These are phyloP conservation scores for Cytospora piceicola DNA, from an alignment of 2,329 filamentous ascomycete genomes.

Conservation along the genomic window DNA sequence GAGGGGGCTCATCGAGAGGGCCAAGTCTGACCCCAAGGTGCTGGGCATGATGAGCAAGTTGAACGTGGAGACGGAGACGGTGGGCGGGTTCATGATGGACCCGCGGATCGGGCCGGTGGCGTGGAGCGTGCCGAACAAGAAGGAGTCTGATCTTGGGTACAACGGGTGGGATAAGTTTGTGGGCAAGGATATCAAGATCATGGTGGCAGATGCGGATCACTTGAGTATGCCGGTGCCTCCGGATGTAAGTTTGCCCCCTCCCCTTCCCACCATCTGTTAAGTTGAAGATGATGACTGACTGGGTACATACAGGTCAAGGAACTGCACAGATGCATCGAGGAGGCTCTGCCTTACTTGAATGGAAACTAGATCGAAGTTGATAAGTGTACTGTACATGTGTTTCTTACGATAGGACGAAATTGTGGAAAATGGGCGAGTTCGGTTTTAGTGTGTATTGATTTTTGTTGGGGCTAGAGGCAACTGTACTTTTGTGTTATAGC, in stretches of 20 bases:
- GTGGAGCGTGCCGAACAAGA: conserved; percentile 26
- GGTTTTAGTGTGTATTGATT: background rate
- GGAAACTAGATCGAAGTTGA: conserved; percentile 1
- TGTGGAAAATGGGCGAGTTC: background rate
- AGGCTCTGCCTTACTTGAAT: conserved; percentile 23
- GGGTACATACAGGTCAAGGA: conserved; percentile 9
- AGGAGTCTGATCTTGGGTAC: conserved; percentile 22
- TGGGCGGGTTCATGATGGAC: conserved; percentile 29
- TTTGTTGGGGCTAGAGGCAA: background rate
- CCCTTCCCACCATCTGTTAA: too few species aligned
- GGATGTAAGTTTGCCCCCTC: conserved; percentile 9
- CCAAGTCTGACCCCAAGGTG: conserved; percentile 25
- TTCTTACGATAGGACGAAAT: background rate
- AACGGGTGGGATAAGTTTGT: conserved; percentile 28
- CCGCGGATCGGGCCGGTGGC: conserved; percentile 23
- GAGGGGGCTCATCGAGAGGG: conserved; percentile 22
- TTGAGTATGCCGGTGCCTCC: conserved; percentile 28
- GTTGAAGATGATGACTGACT: background rate
- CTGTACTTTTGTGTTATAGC: background rate
- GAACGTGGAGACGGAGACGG: conserved; percentile 19
- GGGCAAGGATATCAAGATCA: conserved; percentile 22
- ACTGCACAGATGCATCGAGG: conserved; percentile 19
- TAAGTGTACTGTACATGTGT: background rate
- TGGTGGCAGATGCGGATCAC: conserved; percentile 25
- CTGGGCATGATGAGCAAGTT: conserved; percentile 24